Conservation (phyloP, 2,329 filamentous ascomycete species). For the Fusarium sp. region DNA sequence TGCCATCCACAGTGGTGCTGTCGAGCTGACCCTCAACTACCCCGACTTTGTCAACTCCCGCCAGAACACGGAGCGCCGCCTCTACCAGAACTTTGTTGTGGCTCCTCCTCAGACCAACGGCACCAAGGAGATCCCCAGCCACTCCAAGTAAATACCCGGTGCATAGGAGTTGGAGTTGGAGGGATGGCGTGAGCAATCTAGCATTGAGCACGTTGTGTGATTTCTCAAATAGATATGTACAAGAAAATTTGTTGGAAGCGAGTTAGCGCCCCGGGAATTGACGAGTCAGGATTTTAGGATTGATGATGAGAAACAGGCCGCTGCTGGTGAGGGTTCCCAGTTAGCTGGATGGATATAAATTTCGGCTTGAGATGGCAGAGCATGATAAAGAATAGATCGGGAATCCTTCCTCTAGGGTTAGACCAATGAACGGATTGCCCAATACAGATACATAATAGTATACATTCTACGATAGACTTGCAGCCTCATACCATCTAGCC, state of each 20-base stretch:
- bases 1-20: constrained; percentile 86
- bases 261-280: constrained; percentile 35
- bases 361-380: constrained; percentile 24
- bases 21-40: constrained; percentile 95
- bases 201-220: constrained; percentile 36
- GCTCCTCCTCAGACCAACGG: constrained; percentile 50
- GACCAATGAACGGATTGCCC: constrained; percentile 43
- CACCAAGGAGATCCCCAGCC: constrained; percentile 51
- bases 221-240: constrained; percentile 39
- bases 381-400: constrained; percentile 43
- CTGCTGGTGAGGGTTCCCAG: constrained; percentile 36
- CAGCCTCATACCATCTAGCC: constrained; percentile 6
- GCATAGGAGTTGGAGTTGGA: constrained; percentile 39
- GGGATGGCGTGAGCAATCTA: constrained; percentile 27
- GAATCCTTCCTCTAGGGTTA: constrained; percentile 39
- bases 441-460: constrained; percentile 37
- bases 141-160: constrained; percentile 47
- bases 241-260: constrained; percentile 36
- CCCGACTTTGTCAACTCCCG: constrained; percentile 92
- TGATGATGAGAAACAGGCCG: constrained; percentile 38
- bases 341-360: constrained; percentile 35
- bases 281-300: constrained; percentile 41
- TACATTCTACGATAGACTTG: constrained; percentile 30
- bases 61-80: constrained; percentile 62
- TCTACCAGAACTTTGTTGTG: constrained; percentile 57